Base-by-base conservation (phyloP, 148 eudicot species). In the Vaccinium myrtillus region DNA sequence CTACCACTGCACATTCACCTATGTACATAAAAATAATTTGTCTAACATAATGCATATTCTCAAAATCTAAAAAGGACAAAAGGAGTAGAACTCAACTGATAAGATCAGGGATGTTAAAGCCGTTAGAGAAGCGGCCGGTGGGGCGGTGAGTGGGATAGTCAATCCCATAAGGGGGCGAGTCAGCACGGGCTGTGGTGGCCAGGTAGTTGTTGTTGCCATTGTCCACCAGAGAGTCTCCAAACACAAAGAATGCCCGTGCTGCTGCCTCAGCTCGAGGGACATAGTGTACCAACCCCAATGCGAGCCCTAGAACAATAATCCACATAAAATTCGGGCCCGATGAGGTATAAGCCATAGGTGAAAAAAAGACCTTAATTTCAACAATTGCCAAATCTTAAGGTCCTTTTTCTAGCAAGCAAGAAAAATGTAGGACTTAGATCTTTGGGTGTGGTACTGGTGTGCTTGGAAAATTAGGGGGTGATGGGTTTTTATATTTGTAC, bases 71-170 rank as follows among this genome's bases (percentile, higher is more conserved):
- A 48, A 27, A 15, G 39, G 16, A 36, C 3, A 36, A 9, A 50
- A 56, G 15, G 21, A 32, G 6, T n/a, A 14, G 5, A 58, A 73
- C 77, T 59, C 46, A 27, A 83, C 85, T 83, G 36, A 83, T 83
- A 76, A 83, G 32, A 25, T 83, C 85, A 2, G 76, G 77, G 8
- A 83, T 58, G 85, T 83, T 83, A 7, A 25, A 3, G 73, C 85
- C 85, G 11, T 83, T 83, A 25, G 85, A 83, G 81, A 83, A 83
- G 73, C 85, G 85, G 39, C 85, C 81, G 55, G 85, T 83, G 51
- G 85, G 56, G 5, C 51, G 75, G 81, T 56, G 85, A 15, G 85
- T 58, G 4, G 85, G 85, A 18, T 83, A 76, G 30, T 83, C 85
- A n/a, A 83, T 83, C 21, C 85, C 85, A 6, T 75, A 83, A 36